Conservation (phyloP, 2,329 filamentous ascomycete genomes). For the Capronia americana region DNA sequence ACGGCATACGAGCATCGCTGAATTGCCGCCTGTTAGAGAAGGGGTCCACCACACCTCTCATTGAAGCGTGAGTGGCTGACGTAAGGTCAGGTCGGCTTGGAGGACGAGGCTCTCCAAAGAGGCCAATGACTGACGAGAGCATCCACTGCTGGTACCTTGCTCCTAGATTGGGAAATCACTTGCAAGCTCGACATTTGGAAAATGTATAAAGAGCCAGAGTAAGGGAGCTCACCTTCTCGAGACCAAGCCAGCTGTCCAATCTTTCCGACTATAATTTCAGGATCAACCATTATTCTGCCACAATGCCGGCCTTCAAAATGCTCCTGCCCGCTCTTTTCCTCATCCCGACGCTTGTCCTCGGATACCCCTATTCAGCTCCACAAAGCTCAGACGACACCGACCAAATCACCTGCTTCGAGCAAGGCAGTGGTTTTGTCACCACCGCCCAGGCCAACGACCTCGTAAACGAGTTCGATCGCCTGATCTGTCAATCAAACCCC, state of each 20-base stretch:
- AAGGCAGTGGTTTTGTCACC: conserved; percentile 10
- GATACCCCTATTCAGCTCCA: background rate
- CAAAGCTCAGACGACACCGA: conserved; percentile 12
- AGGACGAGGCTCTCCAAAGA: conserved; percentile 1
- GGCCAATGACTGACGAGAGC: background rate
- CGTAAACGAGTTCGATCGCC: conserved; percentile 18
- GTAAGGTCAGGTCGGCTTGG: conserved; percentile 20
- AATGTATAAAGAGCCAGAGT: background rate
- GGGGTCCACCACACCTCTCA: background rate
- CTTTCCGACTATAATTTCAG: background rate
- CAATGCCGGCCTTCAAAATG: conserved; percentile 7
- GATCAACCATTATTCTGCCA: background rate
- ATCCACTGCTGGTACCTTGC: background rate
- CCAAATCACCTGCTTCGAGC: conserved; percentile 19
- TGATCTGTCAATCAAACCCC: conserved; percentile 20
- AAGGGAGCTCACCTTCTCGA: background rate
- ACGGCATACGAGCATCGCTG: background rate
- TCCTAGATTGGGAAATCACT: background rate
- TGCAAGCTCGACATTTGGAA: background rate
- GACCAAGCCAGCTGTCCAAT: background rate
- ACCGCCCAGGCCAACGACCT: conserved; percentile 13
- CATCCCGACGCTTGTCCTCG: conserved; percentile 11
- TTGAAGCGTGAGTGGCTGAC: conserved; percentile 17
- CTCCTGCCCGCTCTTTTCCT: conserved; percentile 12
- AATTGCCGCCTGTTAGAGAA: conserved; percentile 11